phyloP scores from a whole-genome alignment of 139 green algal species.

The Picochlorum sp. region DNA sequence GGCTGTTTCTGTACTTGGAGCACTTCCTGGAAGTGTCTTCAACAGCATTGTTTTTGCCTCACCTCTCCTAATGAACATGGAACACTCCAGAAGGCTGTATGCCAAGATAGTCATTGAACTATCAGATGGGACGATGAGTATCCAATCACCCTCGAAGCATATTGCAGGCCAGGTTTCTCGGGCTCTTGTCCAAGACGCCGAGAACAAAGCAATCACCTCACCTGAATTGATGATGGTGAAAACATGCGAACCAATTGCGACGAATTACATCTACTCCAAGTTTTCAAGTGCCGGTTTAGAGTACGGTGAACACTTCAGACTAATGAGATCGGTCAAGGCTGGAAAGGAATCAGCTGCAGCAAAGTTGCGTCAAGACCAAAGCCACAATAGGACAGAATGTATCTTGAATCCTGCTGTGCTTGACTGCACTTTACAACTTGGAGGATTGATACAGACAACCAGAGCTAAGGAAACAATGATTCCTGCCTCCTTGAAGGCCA shows the following conservation, averaged over 20 bases:
- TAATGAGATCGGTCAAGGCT: conserved; percentile 37
- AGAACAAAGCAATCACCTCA: no score
- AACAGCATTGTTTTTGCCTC: no score
- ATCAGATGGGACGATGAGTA: no score
- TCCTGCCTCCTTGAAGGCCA: conserved; percentile 12
- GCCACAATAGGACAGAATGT: conserved; percentile 3
- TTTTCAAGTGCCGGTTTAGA: conserved; percentile 58
- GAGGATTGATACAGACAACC: conserved; percentile 5
- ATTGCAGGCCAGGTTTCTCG: no score
- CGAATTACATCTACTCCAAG: conserved; percentile 54
- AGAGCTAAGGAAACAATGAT: conserved; percentile 3
- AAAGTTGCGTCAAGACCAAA: neutral
- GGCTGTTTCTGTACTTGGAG: neutral
- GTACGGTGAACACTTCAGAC: conserved; percentile 67
- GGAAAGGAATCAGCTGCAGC: neutral
- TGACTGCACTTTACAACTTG: conserved; percentile 17
- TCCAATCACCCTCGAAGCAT: no score
- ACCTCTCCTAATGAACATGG: no score
- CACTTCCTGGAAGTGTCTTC: neutral
- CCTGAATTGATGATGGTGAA: no score
- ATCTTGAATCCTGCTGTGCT: conserved; percentile 8
- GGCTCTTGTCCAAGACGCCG: no score
- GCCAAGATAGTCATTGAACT: no score
- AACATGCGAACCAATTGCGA: conserved; percentile 27
- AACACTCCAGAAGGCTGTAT: no score